Conservation (phyloP, 768 basidiomycete genomes). For the Pisolithus tinctorius region DNA sequence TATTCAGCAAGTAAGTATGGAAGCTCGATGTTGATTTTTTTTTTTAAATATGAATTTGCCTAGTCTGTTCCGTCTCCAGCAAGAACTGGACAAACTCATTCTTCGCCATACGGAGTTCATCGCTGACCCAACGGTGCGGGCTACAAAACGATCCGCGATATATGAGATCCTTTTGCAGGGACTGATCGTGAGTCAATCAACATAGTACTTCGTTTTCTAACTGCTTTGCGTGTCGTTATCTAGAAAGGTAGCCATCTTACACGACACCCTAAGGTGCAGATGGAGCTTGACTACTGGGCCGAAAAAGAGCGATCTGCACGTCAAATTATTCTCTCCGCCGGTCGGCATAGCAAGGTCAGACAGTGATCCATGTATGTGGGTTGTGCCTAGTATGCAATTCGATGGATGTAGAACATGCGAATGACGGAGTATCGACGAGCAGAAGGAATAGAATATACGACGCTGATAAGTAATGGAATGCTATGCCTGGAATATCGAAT, state of each 20-base stretch:
- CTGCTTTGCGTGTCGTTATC: not conserved
- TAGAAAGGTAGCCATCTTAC: slow-evolving; percentile 64
- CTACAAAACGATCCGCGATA: slow-evolving; percentile 62
- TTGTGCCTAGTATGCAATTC: slow-evolving; percentile 9
- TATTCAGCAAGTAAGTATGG: slow-evolving; percentile 77
- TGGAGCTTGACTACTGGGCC: slow-evolving; percentile 82
- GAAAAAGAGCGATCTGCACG: slow-evolving; percentile 78
- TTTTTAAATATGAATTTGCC: not conserved
- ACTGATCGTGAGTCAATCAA: slow-evolving; percentile 52
- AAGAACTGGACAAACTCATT: slow-evolving; percentile 76
- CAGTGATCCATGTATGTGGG: slow-evolving; percentile 11
- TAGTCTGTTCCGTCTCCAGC: slow-evolving; percentile 79
- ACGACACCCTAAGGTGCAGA: slow-evolving; percentile 79
- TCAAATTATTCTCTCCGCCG: slow-evolving; percentile 43
- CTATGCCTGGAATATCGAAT: not conserved
- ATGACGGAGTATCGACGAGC: slow-evolving; percentile 3
- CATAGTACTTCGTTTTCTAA: not conserved
- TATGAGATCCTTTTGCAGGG: slow-evolving; percentile 75
- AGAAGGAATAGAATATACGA: not conserved
- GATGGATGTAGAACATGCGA: slow-evolving; percentile 15
- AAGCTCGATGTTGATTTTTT: not conserved
- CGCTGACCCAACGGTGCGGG: slow-evolving; percentile 51
- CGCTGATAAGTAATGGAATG: not conserved
- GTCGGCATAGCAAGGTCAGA: slow-evolving; percentile 23
- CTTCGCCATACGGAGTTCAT: slow-evolving; percentile 64